Evolutionary conservation across 306 rosid genomes (phyloP), one percentile per base, ranked within the genome.

Genomic region (Cercis canadensis): DNA sequence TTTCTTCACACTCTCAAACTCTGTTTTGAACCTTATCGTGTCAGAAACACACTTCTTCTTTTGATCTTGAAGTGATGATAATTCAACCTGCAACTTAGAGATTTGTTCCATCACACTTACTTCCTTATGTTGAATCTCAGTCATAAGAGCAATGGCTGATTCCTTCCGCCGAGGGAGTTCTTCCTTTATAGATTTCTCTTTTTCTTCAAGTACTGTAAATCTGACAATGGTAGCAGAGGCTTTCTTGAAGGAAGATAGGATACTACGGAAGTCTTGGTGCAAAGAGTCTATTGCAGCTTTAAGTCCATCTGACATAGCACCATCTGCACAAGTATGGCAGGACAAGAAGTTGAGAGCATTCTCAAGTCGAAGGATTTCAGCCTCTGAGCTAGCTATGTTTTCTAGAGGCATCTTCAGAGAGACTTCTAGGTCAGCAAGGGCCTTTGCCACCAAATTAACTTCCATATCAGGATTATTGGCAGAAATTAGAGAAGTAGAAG

Each of bases 331-430:
- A 18, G 80, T 49, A 64, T 64, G 70, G 65, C 15, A 45, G 15
- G 74, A 70, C 62, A 75, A 74, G 74, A 75, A 80, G 12, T 75
- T 80, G 32, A 75, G 80, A 57, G 70, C 50, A 0, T 59, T 75
- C 8, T 41, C 11, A 4, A 41, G 46, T 3, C 46, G 8, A 41
- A 6, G 46, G 46, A 2, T 7, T 10, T 11, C 3, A 9, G 13
- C 11, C 46, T 4, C 13, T 3, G 46, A 41, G 46, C 13, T 6
- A 41, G 46, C 46, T 0, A 41, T 41, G 11, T 41, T 11, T 11
- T 41, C 8, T 9, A 41, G 3, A 41, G 46, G 46, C 13, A 41
- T 41, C 46, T 41, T 6, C 46, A 41, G 13, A 2, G 13, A 11
- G 11, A n/a, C n/a, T n/a, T n/a, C n/a, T n/a, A n/a, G n/a, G n/a